Evolutionary conservation across 805 yeast genomes (phyloP).

Genomic region (Candida dendrica): DNA sequence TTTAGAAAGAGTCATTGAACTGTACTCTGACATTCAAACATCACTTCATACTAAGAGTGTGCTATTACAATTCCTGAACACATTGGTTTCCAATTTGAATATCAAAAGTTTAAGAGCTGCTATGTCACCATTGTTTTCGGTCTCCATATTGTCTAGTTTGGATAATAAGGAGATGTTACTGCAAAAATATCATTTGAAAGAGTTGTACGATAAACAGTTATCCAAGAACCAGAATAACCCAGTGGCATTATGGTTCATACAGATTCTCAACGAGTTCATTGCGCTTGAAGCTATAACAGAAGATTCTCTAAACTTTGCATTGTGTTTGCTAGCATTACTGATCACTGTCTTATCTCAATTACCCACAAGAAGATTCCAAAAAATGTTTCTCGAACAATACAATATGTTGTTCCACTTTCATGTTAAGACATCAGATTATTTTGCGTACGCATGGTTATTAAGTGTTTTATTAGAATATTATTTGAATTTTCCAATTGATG

Average conservation of each 20-base stretch:
- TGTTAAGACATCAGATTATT: background rate
- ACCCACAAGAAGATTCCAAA: constrained; percentile 32
- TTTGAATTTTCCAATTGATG: constrained; percentile 34
- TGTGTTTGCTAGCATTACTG: constrained; percentile 18
- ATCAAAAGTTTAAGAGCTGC: constrained; percentile 11
- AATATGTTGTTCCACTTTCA: constrained; percentile 13
- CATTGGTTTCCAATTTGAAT: background rate
- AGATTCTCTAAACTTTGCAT: background rate
- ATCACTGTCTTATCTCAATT: constrained; percentile 28
- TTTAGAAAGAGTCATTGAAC: background rate
- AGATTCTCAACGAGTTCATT: background rate
- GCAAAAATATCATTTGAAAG: background rate
- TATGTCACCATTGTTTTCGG: constrained; percentile 25
- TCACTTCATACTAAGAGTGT: background rate
- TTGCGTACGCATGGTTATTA: background rate
- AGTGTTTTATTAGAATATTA: constrained; percentile 18
- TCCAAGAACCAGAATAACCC: background rate
- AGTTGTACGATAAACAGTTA: background rate
- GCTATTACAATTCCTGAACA: background rate
- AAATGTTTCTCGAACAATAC: constrained; percentile 22
- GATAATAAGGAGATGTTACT: constrained; percentile 8
- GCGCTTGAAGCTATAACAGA: background rate
- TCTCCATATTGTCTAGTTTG: constrained; percentile 25
- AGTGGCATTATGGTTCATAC: no score
- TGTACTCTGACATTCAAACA: background rate